Base-by-base conservation (phyloP, 2,329 filamentous ascomycete genomes). In the Tolypocladium guangdongense region DNA sequence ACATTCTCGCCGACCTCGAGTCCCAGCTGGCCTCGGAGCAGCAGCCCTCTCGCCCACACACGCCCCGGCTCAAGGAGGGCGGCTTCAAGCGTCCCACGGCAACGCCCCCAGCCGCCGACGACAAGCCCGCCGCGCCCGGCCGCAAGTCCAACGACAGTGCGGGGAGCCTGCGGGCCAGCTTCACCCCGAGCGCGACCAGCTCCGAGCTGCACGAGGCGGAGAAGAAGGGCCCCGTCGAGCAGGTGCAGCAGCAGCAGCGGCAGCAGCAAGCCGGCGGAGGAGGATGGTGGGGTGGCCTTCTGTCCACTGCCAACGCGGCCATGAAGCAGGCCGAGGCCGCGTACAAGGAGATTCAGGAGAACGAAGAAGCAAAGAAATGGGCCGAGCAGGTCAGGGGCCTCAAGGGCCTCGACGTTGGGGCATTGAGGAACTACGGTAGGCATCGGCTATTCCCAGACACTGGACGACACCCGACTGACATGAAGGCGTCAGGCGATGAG, bases 291-390 rank as follows among this genome's bases (percentile, higher is more conserved):
- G 90, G 90, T 64, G 86, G 89, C 24, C 73, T 96, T 51, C 80
- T 93, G 63, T 88, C 88, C 43, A 91, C 89, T 0, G 90, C 90
- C 37, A 82, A 86, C 4, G 86, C 87, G n/a, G 88, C 87, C 30
- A 84, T 95, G 71, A 95, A 95, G 75, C 89, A 92, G 68, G 92
- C 93, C 48, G 91, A 96, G 71, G 89, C 86, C 8, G 87, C 91
- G 0, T 91, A 95, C 59, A 95, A 92, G 68, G 90, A 97, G 69
- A 91, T 99, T 49, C 89, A 96, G 68, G 86, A 93, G 66, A 96
- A 95, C 63, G 90, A 97, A 66, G 93, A 99, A 69, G 93, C 92
- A 51, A 91, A 92, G 74, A 88, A 89, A 68, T 99, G 92, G 90
- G 89, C 91, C 1, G 88, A 96, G 52, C 92, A 97, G 68, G 87